Conservation (phyloP, 371 early-diverging fungal species). For the Mortierella sp. region DNA sequence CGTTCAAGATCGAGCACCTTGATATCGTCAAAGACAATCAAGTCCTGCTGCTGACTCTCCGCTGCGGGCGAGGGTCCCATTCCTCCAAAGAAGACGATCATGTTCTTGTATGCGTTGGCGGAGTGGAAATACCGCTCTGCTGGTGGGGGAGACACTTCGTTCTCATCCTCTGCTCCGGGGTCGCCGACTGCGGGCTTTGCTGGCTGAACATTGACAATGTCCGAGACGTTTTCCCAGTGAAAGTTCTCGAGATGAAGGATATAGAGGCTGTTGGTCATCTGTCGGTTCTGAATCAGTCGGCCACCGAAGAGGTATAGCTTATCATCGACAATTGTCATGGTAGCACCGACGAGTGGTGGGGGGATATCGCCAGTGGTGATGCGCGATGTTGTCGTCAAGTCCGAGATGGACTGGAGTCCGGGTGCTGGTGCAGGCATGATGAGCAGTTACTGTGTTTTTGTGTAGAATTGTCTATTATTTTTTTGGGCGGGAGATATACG, state of each 20-base stretch:
- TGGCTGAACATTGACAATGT: conserved; percentile 34
- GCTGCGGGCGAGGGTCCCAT: conserved; percentile 62
- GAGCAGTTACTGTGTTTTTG: no score
- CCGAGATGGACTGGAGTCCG: conserved; percentile 74
- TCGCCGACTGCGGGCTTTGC: conserved; percentile 36
- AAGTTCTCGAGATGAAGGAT: conserved; percentile 72
- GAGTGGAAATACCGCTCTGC: conserved; percentile 85
- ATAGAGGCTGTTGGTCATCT: conserved; percentile 81
- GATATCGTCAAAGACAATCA: conserved; percentile 77
- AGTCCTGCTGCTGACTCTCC: conserved; percentile 42
- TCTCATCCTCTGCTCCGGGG: conserved; percentile 45
- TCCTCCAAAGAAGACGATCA: conserved; percentile 74
- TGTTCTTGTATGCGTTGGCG: conserved; percentile 67
- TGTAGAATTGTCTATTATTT: neutral
- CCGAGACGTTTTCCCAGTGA: conserved; percentile 64
- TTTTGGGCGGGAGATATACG: neutral
- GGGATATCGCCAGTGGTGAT: conserved; percentile 82
- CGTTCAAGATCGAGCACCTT: conserved; percentile 74
- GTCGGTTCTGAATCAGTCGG: conserved; percentile 71
- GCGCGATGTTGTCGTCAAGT: conserved; percentile 75
- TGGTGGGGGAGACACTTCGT: conserved; percentile 57
- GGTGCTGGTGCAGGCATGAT: conserved; percentile 52
- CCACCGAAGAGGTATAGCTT: conserved; percentile 83
- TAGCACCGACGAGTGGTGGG: conserved; percentile 82
- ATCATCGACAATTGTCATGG: conserved; percentile 75